Evolutionary conservation across 345 rosid genomes (phyloP).

Genomic region (Draba incana): DNA sequence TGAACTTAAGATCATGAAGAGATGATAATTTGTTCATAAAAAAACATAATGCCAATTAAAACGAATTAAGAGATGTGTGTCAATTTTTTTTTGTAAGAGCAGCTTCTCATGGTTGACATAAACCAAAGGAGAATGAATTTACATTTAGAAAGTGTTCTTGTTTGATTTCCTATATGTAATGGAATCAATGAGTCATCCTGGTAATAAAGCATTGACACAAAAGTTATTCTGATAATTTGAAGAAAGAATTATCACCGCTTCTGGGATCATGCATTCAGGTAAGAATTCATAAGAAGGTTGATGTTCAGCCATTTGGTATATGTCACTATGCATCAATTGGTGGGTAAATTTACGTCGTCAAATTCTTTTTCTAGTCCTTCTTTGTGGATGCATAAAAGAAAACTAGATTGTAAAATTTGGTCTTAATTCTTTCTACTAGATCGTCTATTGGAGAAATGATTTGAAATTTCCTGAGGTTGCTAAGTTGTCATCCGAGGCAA

Average conservation of each 20-base stretch:
- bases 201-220: no score
- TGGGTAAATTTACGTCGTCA: not conserved
- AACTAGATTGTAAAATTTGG: slow-evolving; percentile 15
- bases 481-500: slow-evolving; percentile 71
- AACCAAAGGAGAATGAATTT: no score
- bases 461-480: slow-evolving; percentile 85
- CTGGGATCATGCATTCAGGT: slow-evolving; percentile 91
- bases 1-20: no score
- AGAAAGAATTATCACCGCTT: slow-evolving; percentile 87
- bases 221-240: slow-evolving; percentile 61
- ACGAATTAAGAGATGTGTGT: no score
- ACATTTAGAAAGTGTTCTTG: no score
- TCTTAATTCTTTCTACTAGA: slow-evolving; percentile 51
- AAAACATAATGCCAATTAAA: no score
- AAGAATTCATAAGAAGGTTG: slow-evolving; percentile 30
- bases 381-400: slow-evolving; percentile 4
- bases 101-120: no score
- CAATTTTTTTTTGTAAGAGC: no score
- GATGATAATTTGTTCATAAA: no score
- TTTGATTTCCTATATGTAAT: no score
- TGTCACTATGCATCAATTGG: not conserved
- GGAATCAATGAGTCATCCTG: no score
- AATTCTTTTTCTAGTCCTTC: not conserved
- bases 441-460: slow-evolving; percentile 91
- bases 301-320: slow-evolving; percentile 10